phyloP scores from a whole-genome alignment of 176 grass and related monocot genomes.

The Eragrostis curvula region DNA sequence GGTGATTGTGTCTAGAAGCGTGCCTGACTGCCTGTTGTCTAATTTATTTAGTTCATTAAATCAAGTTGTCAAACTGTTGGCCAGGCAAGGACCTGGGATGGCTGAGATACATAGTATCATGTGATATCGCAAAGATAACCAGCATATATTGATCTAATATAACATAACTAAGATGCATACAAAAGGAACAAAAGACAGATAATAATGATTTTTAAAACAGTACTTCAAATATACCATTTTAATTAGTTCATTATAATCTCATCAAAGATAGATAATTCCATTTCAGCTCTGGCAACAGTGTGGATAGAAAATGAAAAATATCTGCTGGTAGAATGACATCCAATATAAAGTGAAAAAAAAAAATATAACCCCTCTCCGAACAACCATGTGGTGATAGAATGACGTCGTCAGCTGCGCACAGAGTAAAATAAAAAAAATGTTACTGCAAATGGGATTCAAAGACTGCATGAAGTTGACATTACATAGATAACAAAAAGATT shows the following conservation, averaged over 20 bases:
- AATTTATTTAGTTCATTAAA: background rate
- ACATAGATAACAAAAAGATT: background rate
- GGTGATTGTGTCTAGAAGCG: too few relatives aligned
- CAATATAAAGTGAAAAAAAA: too few relatives aligned
- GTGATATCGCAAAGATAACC: background rate
- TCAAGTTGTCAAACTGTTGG: background rate
- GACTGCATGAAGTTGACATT: slow-evolving; percentile 3
- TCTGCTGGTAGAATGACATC: too few relatives aligned
- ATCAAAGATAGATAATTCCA: too few relatives aligned
- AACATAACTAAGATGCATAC: too few relatives aligned
- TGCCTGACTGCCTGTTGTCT: too few relatives aligned
- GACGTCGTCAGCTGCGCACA: slow-evolving; percentile 67
- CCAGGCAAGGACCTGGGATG: background rate
- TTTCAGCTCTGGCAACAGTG: background rate
- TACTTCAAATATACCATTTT: background rate
- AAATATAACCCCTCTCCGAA: slow-evolving; percentile 85
- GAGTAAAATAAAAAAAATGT: slow-evolving; percentile 48
- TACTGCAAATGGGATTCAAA: background rate
- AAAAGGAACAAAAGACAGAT: too few relatives aligned
- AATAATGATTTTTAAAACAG: slow-evolving; percentile 15
- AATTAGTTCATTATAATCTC: too few relatives aligned
- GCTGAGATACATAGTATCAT: background rate
- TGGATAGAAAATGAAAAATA: slow-evolving; percentile 8
- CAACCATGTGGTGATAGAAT: slow-evolving; percentile 90
- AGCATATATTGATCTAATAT: too few relatives aligned